These are phyloP conservation scores for Trypanosoma congolense DNA, from an alignment of 208 protist genomes.

Conservation along the genomic window DNA sequence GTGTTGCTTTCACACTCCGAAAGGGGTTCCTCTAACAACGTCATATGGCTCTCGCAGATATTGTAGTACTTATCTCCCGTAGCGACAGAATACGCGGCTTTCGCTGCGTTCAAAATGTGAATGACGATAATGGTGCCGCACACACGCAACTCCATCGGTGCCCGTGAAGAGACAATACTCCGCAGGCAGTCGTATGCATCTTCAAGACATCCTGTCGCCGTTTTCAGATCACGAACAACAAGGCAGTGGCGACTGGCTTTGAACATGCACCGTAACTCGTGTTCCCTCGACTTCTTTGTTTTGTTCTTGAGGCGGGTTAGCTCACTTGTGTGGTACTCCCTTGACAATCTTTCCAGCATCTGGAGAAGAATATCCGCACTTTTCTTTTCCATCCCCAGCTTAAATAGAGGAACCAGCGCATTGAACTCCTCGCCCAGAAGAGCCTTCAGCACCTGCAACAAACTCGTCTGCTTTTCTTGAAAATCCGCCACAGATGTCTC, in stretches of 20 bases:
- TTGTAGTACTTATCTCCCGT: slow-evolving; percentile 31
- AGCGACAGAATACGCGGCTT: slow-evolving; percentile 22
- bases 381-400: slow-evolving; percentile 11
- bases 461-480: slow-evolving; percentile 8
- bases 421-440: slow-evolving; percentile 22
- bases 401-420: slow-evolving; percentile 12
- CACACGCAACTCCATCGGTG: slow-evolving; percentile 37
- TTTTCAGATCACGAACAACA: slow-evolving; percentile 35
- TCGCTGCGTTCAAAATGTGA: slow-evolving; percentile 26
- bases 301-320: slow-evolving; percentile 19
- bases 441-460: slow-evolving; percentile 13
- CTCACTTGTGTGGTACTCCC: slow-evolving; percentile 27
- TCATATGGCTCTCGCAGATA: slow-evolving; percentile 33
- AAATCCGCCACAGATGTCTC: slow-evolving; percentile 8
- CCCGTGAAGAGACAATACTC: slow-evolving; percentile 26
- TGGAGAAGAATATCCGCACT: slow-evolving; percentile 16
- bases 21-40: slow-evolving; percentile 39
- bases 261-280: slow-evolving; percentile 31
- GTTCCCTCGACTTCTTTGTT: slow-evolving; percentile 2
- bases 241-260: slow-evolving; percentile 64
- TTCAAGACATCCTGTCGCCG: slow-evolving; percentile 35
- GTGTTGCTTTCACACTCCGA: slow-evolving; percentile 30
- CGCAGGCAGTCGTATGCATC: slow-evolving; percentile 29
- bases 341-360: slow-evolving; percentile 13
- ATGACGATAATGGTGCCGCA: slow-evolving; percentile 48